A percentile compares a stretch with the other conserved stretches of the same genome.
These are phyloP conservation scores for Aureobasidium lini DNA, from an alignment of 2,329 filamentous ascomycete species.

Conservation along the genomic window DNA sequence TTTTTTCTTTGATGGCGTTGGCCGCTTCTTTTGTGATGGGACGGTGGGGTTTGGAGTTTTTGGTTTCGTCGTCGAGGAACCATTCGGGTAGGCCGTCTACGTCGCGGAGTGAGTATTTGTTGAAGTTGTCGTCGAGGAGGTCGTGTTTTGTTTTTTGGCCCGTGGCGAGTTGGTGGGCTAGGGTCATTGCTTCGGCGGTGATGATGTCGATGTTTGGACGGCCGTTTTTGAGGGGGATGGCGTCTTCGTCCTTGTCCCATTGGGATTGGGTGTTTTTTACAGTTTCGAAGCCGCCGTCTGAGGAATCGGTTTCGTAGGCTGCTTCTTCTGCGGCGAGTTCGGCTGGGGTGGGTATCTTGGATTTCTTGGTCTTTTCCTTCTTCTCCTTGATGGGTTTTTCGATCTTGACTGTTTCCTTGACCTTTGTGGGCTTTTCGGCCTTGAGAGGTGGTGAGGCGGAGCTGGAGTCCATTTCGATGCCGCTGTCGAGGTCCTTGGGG, in stretches of 20 bases:
- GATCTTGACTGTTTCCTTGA: conserved; percentile 18
- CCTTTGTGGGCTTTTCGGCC: conserved; percentile 17
- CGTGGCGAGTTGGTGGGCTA: conserved; percentile 84
- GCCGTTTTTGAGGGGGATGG: conserved; percentile 45
- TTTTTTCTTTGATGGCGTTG: conserved; percentile 86
- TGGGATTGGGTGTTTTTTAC: conserved; percentile 50
- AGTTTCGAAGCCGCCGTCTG: conserved; percentile 55
- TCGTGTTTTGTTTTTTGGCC: conserved; percentile 74
- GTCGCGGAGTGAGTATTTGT: conserved; percentile 86
- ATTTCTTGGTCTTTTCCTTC: conserved; percentile 1
- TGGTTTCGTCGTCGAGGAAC: conserved; percentile 89
- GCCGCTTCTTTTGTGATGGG: conserved; percentile 91
- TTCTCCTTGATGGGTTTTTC: conserved; percentile 15
- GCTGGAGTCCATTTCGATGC: conserved; percentile 29
- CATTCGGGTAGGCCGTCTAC: conserved; percentile 88
- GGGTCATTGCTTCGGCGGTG: conserved; percentile 97
- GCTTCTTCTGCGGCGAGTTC: conserved; percentile 24
- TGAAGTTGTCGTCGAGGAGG: conserved; percentile 84
- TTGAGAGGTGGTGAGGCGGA: conserved; percentile 22
- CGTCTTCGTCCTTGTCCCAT: conserved; percentile 57
- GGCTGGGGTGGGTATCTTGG: background rate
- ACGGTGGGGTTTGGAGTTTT: conserved; percentile 74
- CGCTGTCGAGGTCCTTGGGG: conserved; percentile 39
- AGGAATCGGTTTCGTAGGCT: conserved; percentile 27
- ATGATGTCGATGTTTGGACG: conserved; percentile 89